A percentile compares a stretch with the other conserved stretches of the same genome.
Evolutionary conservation across 2,329 filamentous ascomycete genomes (phyloP).

Genomic region (Claviceps sp.): DNA sequence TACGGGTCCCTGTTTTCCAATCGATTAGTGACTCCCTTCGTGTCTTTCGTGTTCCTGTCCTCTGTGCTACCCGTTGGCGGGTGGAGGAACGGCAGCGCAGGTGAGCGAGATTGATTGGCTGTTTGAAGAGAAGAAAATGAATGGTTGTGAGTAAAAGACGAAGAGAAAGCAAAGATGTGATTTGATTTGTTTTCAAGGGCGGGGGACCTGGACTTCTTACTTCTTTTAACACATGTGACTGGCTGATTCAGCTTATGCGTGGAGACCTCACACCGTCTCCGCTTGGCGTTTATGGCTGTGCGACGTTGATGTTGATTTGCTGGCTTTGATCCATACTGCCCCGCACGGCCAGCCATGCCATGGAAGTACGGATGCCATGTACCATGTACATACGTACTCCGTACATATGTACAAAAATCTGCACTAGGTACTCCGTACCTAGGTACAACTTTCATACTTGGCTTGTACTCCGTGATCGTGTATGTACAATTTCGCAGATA

Average conservation of each 20-base stretch:
- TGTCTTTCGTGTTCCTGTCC: background rate
- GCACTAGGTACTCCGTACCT: too few relatives aligned
- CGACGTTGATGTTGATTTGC: conserved; percentile 18
- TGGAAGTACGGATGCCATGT: background rate
- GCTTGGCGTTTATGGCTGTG: conserved; percentile 12
- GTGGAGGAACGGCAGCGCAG: conserved; percentile 22
- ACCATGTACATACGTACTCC: too few relatives aligned
- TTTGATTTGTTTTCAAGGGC: conserved; percentile 30
- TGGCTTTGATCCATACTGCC: conserved; percentile 11
- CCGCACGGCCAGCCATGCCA: conserved; percentile 11
- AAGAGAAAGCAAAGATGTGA: conserved; percentile 35
- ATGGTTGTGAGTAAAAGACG: conserved; percentile 22
- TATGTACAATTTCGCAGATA: background rate
- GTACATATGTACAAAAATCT: too few relatives aligned
- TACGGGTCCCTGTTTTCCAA: conserved; percentile 6
- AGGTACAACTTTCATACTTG: too few relatives aligned
- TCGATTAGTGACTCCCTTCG: conserved; percentile 2
- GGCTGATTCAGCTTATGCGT: conserved; percentile 33
- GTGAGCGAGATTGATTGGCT: conserved; percentile 32
- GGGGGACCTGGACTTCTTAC: conserved; percentile 23
- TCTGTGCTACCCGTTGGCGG: conserved; percentile 18
- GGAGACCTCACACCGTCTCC: conserved; percentile 14
- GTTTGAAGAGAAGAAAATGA: conserved; percentile 22
- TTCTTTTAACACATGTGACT: conserved; percentile 34
- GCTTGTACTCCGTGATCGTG: too few relatives aligned